A percentile compares a stretch with the other conserved stretches of the same genome.
Conservation (phyloP, 257 asterid species). For the Solanum pennellii region DNA sequence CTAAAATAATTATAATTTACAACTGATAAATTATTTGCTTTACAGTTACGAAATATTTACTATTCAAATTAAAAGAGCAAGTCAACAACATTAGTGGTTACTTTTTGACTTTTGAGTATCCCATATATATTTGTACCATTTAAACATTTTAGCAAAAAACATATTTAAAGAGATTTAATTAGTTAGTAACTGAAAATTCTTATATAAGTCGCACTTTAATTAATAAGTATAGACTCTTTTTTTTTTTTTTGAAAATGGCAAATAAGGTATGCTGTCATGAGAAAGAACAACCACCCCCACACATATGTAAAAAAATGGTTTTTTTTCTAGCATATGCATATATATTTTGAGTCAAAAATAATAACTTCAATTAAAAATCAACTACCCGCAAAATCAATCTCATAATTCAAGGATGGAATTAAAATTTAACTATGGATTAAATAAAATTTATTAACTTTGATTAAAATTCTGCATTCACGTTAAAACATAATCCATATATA, state of each 20-base stretch:
- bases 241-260: background rate
- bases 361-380: background rate
- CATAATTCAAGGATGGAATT: background rate
- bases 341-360: background rate
- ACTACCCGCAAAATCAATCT: background rate
- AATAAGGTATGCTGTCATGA: background rate
- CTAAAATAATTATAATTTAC: background rate
- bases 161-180: background rate
- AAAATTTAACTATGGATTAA: background rate
- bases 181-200: background rate
- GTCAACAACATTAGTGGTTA: background rate
- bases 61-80: background rate
- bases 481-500: background rate
- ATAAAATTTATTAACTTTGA: background rate
- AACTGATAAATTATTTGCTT: background rate
- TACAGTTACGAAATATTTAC: background rate
- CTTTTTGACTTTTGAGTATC: background rate
- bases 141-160: background rate
- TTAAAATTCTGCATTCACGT: background rate
- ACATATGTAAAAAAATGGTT: background rate
- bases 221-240: background rate
- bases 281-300: background rate
- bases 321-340: background rate
- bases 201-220: background rate
- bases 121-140: background rate